These are phyloP conservation scores for Cladochytrium replicatum DNA, from an alignment of 192 early-diverging fungal species.

Conservation along the genomic window DNA sequence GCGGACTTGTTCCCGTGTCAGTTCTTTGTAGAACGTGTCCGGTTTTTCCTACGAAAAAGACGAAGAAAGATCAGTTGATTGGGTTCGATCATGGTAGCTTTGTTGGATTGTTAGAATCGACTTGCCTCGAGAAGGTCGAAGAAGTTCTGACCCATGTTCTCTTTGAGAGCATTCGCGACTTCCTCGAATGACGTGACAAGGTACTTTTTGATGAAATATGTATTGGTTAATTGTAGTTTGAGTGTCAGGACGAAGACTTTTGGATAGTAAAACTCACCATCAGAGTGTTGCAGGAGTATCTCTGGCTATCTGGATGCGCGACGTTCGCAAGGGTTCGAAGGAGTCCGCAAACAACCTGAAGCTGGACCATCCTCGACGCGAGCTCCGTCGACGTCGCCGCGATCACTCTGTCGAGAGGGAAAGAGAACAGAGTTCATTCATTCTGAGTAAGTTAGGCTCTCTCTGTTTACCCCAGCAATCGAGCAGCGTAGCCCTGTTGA, in stretches of 20 bases:
- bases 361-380: slow-evolving; percentile 43
- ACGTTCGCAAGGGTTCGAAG: slow-evolving; percentile 45
- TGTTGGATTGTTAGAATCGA: background rate
- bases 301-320: slow-evolving; percentile 47
- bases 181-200: slow-evolving; percentile 33
- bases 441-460: slow-evolving; percentile 7
- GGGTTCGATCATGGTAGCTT: background rate
- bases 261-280: slow-evolving; percentile 14
- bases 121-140: slow-evolving; percentile 44
- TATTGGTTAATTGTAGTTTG: background rate
- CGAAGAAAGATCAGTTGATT: slow-evolving; percentile 2
- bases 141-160: slow-evolving; percentile 51
- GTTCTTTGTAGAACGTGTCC: slow-evolving; percentile 48
- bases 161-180: slow-evolving; percentile 28
- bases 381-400: slow-evolving; percentile 34
- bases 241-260: background rate
- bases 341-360: slow-evolving; percentile 43
- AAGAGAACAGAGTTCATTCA: background rate
- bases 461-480: slow-evolving; percentile 37
- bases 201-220: too few species aligned
- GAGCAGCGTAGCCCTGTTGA: slow-evolving; percentile 52
- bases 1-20: slow-evolving; percentile 47
- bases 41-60: slow-evolving; percentile 26
- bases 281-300: slow-evolving; percentile 39
- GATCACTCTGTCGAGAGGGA: slow-evolving; percentile 24